These are phyloP conservation scores for Globisporangium iwayamae DNA, from an alignment of 352 stramenopile genomes.

Conservation along the genomic window DNA sequence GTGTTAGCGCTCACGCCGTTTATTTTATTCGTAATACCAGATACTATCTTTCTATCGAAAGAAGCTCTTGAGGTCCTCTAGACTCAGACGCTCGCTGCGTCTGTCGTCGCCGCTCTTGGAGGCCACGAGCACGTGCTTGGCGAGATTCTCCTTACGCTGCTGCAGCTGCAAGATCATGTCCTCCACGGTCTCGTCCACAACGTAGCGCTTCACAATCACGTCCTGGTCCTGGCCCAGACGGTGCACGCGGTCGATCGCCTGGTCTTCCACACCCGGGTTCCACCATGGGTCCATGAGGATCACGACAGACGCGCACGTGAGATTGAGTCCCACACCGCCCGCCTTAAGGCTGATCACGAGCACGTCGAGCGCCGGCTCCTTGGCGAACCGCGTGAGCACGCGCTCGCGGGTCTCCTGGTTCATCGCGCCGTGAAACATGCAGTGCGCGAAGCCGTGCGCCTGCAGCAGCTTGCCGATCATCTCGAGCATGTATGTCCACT, in stretches of 20 bases:
- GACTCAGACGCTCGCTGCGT: conserved; percentile 45
- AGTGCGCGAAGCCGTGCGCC: conserved; percentile 44
- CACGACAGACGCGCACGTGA: conserved; percentile 86
- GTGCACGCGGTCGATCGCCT: conserved; percentile 93
- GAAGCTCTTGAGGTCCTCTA: conserved; percentile 71
- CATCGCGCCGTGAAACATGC: conserved; percentile 76
- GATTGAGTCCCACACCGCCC: conserved; percentile 89
- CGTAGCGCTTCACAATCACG: conserved; percentile 89
- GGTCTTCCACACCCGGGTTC: conserved; percentile 92
- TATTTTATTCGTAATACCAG: not conserved
- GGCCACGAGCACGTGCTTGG: conserved; percentile 75
- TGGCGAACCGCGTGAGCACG: conserved; percentile 64
- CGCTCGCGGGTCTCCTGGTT: conserved; percentile 63
- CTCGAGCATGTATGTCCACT: conserved; percentile 89
- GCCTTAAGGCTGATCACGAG: conserved; percentile 88
- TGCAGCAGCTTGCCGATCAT: conserved; percentile 63
- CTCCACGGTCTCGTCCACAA: conserved; percentile 88
- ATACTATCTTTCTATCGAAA: conserved; percentile 30
- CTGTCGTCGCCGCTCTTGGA: conserved; percentile 37
- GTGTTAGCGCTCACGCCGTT: not conserved
- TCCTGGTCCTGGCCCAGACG: conserved; percentile 81
- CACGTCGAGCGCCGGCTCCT: conserved; percentile 51
- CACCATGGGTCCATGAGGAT: conserved; percentile 92
- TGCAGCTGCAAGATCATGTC: conserved; percentile 90
- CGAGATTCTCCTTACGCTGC: conserved; percentile 85